Conservation (phyloP, 2,329 filamentous ascomycete genomes). For the Basipetospora chlamydospora region DNA sequence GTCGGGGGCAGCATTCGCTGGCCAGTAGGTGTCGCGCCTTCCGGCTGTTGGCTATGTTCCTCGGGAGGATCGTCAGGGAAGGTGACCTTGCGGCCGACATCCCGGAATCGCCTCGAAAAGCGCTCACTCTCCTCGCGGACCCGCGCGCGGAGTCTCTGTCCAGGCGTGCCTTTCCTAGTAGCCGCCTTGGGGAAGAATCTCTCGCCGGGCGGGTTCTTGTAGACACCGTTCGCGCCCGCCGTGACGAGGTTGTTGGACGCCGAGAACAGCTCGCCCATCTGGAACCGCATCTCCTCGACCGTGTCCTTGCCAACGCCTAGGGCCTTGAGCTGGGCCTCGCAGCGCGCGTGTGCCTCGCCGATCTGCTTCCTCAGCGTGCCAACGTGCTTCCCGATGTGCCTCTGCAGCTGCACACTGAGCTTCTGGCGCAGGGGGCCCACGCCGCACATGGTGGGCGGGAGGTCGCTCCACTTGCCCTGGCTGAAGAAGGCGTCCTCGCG, state of each 20-base stretch:
- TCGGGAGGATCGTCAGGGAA: constrained; percentile 19
- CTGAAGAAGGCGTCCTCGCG: constrained; percentile 34
- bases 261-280: constrained; percentile 38
- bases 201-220: constrained; percentile 38
- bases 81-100: constrained; percentile 33
- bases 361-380: constrained; percentile 35
- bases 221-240: constrained; percentile 37
- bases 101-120: constrained; percentile 31
- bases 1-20: constrained; percentile 13
- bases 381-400: constrained; percentile 37
- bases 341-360: constrained; percentile 32
- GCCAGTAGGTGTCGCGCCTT: too few species aligned
- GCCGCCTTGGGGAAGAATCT: constrained; percentile 35
- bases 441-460: constrained; percentile 33
- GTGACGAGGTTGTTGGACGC: constrained; percentile 38
- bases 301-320: constrained; percentile 37
- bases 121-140: constrained; percentile 36
- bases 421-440: constrained; percentile 30
- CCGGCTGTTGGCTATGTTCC: too few species aligned
- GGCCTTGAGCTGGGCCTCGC: constrained; percentile 32
- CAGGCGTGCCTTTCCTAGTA: constrained; percentile 32
- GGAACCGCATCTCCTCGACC: constrained; percentile 36
- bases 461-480: constrained; percentile 30
- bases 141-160: constrained; percentile 35
- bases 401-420: constrained; percentile 33